phyloP scores from a whole-genome alignment of 148 eudicot species.

The Diospyros kaki region DNA sequence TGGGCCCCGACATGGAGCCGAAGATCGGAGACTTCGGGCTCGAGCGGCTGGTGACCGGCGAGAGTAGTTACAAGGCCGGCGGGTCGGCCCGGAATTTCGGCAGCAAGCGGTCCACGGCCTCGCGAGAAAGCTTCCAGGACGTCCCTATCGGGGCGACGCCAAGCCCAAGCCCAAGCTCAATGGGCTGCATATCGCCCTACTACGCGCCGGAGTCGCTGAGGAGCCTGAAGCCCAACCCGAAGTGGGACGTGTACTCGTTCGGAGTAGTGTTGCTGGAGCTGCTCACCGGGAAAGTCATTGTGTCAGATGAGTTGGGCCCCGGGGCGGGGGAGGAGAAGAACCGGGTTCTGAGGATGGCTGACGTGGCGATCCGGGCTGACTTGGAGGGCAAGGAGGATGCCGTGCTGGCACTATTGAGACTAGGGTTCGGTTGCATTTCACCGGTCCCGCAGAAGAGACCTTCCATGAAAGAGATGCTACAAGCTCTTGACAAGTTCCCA shows the following conservation, averaged over 20 bases:
- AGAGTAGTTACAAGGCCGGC: slow-evolving; percentile 52
- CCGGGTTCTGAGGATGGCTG: slow-evolving; percentile 73
- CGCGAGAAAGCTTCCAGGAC: slow-evolving; percentile 85
- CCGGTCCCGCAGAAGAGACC: slow-evolving; percentile 84
- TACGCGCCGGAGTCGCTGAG: slow-evolving; percentile 86
- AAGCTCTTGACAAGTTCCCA: slow-evolving; percentile 65
- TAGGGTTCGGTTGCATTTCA: slow-evolving; percentile 74
- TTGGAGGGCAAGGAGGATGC: slow-evolving; percentile 85
- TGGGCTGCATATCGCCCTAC: slow-evolving; percentile 71
- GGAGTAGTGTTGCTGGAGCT: slow-evolving; percentile 83
- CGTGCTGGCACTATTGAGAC: slow-evolving; percentile 46
- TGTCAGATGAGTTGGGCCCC: slow-evolving; percentile 74
- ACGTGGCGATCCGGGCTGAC: slow-evolving; percentile 74
- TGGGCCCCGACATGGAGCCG: slow-evolving; percentile 82
- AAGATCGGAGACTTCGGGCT: slow-evolving; percentile 90
- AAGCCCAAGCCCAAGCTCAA: slow-evolving; percentile 80
- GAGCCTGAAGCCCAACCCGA: slow-evolving; percentile 67
- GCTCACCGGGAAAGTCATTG: slow-evolving; percentile 70
- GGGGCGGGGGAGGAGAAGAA: slow-evolving; percentile 56
- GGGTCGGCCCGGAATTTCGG: slow-evolving; percentile 78
- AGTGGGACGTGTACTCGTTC: slow-evolving; percentile 95
- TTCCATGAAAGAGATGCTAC: slow-evolving; percentile 80
- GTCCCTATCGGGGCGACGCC: slow-evolving; percentile 40
- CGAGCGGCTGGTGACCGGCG: slow-evolving; percentile 61
- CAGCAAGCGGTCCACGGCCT: slow-evolving; percentile 81